phyloP scores from a whole-genome alignment of 2,329 filamentous ascomycete genomes.

The Cladosporium sp. region DNA sequence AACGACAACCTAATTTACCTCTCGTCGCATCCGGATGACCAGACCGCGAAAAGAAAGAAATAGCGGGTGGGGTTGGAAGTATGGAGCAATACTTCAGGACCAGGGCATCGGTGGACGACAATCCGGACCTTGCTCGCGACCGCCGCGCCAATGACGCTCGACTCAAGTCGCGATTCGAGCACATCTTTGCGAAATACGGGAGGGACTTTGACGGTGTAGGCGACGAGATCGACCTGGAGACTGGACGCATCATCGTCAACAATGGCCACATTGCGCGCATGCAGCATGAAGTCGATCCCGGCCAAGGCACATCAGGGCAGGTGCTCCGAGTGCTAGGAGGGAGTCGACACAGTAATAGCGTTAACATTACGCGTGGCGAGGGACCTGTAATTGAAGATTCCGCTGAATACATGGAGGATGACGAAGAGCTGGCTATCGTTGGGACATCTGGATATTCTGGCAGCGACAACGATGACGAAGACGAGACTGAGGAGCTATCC shows the following conservation, averaged over 20 bases:
- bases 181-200: constrained; percentile 85
- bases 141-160: constrained; percentile 62
- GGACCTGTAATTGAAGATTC: constrained; percentile 12
- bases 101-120: constrained; percentile 17
- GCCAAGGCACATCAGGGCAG: constrained; percentile 34
- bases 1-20: background rate
- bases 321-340: constrained; percentile 36
- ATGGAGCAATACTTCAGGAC: constrained; percentile 21
- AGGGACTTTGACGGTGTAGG: constrained; percentile 79
- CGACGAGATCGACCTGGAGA: constrained; percentile 85
- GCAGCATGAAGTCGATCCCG: constrained; percentile 56
- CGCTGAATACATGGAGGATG: constrained; percentile 20
- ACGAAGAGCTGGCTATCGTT: constrained; percentile 10
- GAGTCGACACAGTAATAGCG: constrained; percentile 25
- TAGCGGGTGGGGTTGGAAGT: background rate
- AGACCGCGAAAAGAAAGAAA: background rate
- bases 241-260: constrained; percentile 80
- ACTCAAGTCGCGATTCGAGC: constrained; percentile 80
- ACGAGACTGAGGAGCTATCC: background rate
- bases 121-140: constrained; percentile 19
- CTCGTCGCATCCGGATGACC: background rate
- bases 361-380: background rate
- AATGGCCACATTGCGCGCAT: constrained; percentile 79
- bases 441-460: constrained; percentile 11
- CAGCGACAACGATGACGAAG: background rate